Base-by-base conservation (phyloP, 495 filamentous ascomycete species). In the Lasiosphaeris hirsuta region DNA sequence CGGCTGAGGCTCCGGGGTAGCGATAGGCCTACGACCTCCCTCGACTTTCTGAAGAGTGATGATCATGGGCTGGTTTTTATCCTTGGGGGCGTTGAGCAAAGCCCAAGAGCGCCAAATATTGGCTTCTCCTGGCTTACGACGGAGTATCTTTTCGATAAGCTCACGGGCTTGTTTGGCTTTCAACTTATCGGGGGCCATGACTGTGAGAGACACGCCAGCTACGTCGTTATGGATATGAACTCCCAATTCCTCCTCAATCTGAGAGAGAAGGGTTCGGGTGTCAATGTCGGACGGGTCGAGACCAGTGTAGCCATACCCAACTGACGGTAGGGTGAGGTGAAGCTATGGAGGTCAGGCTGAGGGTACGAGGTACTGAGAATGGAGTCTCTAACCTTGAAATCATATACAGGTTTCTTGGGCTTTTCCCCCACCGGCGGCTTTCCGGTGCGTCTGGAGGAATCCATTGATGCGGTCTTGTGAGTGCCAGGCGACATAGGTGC, bases 261-360 rank as follows among this genome's bases (percentile, higher is more conserved):
- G 62, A 7, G 41, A 9, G 35, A 69, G 7, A 1, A 59, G 9
- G 0, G 43, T 39, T 36, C 41, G 41, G 42, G 56, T 30, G n/a
- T 62, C 56, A 15, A 43, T 36, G 35, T 65, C 58, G 18, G 43
- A 23, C 0, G 51, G 54, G 44, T 68, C 61, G 35, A 63, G 11
- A 17, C 59, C 51, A 15, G 57, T 57, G 56, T 46, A 62, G 9
- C 54, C 43, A 30, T 43, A 61, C 9, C 11, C 14, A 13, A 50
- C 19, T 18, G 30, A 17, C 10, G 62, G 51, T 46, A 56, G 46
- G 1, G 40, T 2, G 35, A 61, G 2, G 11, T 53, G n/a, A 4
- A 60, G 23, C 62, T 64, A 53, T 11, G 11, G 0, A 10, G 3
- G 17, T 41, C 36, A 44, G 58, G 39, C 8, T 30, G 2, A 30